Evolutionary conservation across 768 basidiomycete genomes (phyloP).

Genomic region (Leucogyrophana mollusca): DNA sequence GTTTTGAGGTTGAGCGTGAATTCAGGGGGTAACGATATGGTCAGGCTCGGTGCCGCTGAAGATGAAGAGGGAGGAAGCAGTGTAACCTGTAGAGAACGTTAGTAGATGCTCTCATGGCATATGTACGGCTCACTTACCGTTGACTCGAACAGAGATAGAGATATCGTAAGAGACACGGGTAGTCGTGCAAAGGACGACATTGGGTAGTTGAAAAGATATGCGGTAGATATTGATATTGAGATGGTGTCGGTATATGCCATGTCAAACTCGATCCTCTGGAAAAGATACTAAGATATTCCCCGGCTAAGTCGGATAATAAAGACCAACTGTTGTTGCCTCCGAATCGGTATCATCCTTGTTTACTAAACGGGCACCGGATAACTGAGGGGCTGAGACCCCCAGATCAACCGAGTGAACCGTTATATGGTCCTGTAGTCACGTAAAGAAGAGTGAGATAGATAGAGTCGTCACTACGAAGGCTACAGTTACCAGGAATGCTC

Average conservation of each 20-base stretch:
- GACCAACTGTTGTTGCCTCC: conserved; percentile 30
- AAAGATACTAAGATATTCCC: conserved; percentile 8
- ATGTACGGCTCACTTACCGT: conserved; percentile 40
- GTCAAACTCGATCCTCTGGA: conserved; percentile 79
- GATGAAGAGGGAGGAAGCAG: conserved; percentile 59
- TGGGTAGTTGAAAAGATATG: conserved; percentile 82
- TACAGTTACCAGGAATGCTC: conserved; percentile 59
- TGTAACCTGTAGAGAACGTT: conserved; percentile 44
- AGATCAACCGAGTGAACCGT: conserved; percentile 83
- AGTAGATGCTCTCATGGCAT: conserved; percentile 3
- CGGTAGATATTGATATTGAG: conserved; percentile 81
- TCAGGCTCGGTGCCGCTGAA: conserved; percentile 57
- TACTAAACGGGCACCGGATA: conserved; percentile 66
- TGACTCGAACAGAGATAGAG: conserved; percentile 71
- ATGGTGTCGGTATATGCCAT: conserved; percentile 81
- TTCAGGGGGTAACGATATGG: conserved; percentile 76
- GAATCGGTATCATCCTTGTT: conserved; percentile 1
- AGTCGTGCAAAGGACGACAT: conserved; percentile 80
- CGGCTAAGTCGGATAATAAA: conserved; percentile 2
- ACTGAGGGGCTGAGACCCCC: conserved; percentile 73
- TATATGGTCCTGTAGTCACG: conserved; percentile 67
- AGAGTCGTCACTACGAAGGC: neutral
- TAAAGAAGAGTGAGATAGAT: conserved; percentile 6
- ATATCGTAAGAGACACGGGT: conserved; percentile 78
- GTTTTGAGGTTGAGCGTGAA: conserved; percentile 87